Evolutionary conservation across 768 basidiomycete species (phyloP).

Genomic region (Pulveroboletus sp.): DNA sequence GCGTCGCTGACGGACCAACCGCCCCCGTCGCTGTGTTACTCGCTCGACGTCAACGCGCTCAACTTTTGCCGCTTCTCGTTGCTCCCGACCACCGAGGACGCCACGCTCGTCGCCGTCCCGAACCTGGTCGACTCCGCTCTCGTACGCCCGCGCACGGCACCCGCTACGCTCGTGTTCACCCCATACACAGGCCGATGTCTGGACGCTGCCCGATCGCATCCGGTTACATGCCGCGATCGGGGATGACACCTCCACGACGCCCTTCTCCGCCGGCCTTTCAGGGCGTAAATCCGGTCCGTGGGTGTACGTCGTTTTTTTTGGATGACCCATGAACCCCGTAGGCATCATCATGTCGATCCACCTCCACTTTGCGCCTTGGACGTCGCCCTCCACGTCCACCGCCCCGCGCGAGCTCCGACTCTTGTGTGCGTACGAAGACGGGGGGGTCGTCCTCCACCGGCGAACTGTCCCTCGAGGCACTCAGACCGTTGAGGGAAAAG

Average conservation of each 20-base stretch:
- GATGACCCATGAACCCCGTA: too few relatives aligned
- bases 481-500: conserved; percentile 58
- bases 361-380: conserved; percentile 41
- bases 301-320: neutral
- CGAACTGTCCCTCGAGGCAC: conserved; percentile 38
- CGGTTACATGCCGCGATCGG: conserved; percentile 87
- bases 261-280: conserved; percentile 43
- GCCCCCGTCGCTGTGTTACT: conserved; percentile 52
- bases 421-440: conserved; percentile 81
- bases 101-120: conserved; percentile 72
- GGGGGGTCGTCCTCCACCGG: conserved; percentile 68
- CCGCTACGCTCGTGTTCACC: too few relatives aligned
- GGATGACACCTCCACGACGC: conserved; percentile 25
- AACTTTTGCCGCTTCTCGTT: conserved; percentile 92
- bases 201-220: conserved; percentile 63
- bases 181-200: conserved; percentile 93
- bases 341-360: conserved; percentile 91
- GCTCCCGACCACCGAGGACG: conserved; percentile 28
- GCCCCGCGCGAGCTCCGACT: conserved; percentile 48
- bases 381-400: conserved; percentile 32
- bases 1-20: conserved; percentile 50
- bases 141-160: too few relatives aligned
- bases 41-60: conserved; percentile 87
- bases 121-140: conserved; percentile 86
- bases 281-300: conserved; percentile 52